Evolutionary conservation across 176 grass and related monocot species (phyloP).

Genomic region (Sorghum bicolor): DNA sequence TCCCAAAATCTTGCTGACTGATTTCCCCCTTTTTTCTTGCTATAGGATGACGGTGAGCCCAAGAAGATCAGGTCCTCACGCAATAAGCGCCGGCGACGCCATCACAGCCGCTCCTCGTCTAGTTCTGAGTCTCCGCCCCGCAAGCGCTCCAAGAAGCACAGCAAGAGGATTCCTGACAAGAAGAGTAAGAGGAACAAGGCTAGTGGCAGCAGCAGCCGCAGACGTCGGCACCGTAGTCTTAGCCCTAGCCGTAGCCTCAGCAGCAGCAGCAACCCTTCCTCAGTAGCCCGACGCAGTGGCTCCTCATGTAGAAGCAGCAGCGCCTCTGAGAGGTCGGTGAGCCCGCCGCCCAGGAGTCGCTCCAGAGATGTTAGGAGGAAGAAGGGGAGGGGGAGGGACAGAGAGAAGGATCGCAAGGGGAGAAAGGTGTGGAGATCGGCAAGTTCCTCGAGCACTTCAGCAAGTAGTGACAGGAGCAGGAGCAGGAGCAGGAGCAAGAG

Average conservation of each 20-base stretch:
- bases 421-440: constrained; percentile 14
- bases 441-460: constrained; percentile 42
- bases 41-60: constrained; percentile 33
- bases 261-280: constrained; percentile 35
- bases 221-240: constrained; percentile 14
- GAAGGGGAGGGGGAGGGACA: constrained; percentile 42
- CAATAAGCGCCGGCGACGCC: constrained; percentile 19
- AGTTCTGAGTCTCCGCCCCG: constrained; percentile 23
- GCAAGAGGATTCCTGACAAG: constrained; percentile 31
- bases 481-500: background rate
- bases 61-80: constrained; percentile 47
- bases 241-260: constrained; percentile 41
- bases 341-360: constrained; percentile 38
- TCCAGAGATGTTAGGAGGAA: constrained; percentile 40
- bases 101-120: background rate
- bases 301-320: constrained; percentile 35
- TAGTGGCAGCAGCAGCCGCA: background rate
- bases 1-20: constrained; percentile 4
- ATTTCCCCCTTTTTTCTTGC: background rate
- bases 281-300: constrained; percentile 18
- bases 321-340: constrained; percentile 33
- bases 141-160: constrained; percentile 46
- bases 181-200: constrained; percentile 39
- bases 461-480: constrained; percentile 29
- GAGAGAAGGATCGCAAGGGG: constrained; percentile 22